Conservation (phyloP, 768 basidiomycete species). For the Pholiota molesta region DNA sequence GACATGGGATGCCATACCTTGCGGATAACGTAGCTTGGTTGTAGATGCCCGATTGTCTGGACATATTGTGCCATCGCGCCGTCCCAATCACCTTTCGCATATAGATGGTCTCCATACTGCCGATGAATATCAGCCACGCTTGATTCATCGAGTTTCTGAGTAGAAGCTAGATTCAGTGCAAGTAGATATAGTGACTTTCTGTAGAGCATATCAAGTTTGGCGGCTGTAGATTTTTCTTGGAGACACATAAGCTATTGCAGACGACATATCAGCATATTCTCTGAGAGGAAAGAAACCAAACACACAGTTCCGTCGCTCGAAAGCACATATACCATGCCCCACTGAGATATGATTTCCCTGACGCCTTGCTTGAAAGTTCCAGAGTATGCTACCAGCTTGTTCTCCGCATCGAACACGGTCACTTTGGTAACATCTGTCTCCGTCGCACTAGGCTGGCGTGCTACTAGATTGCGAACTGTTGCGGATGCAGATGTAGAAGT, state of each 20-base stretch:
- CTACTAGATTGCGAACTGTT: slow-evolving; percentile 75
- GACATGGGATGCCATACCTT: slow-evolving; percentile 58
- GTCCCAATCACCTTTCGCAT: slow-evolving; percentile 90
- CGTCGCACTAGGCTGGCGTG: slow-evolving; percentile 44
- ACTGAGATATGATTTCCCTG: slow-evolving; percentile 77
- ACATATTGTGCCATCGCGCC: slow-evolving; percentile 92
- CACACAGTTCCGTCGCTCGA: slow-evolving; percentile 78
- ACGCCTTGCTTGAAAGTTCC: slow-evolving; percentile 85
- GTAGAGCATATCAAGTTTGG: slow-evolving; percentile 88
- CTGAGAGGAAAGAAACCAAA: slow-evolving; percentile 4
- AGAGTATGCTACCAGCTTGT: slow-evolving; percentile 86
- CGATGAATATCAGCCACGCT: slow-evolving; percentile 88
- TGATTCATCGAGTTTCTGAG: slow-evolving; percentile 70
- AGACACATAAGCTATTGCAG: slow-evolving; percentile 59
- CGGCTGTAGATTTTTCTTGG: slow-evolving; percentile 77
- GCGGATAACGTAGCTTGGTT: slow-evolving; percentile 95
- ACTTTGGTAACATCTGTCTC: slow-evolving; percentile 75
- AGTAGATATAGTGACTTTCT: slow-evolving; percentile 76
- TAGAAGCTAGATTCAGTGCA: slow-evolving; percentile 82
- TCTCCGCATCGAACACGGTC: slow-evolving; percentile 88
- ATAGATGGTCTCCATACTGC: slow-evolving; percentile 91
- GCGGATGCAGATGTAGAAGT: slow-evolving; percentile 67
- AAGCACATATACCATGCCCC: slow-evolving; percentile 80
- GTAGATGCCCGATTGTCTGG: slow-evolving; percentile 85
- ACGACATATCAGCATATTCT: neutral